These are phyloP conservation scores for Tanacetum coccineum DNA, from an alignment of 129 eudicot genomes.

Conservation along the genomic window DNA sequence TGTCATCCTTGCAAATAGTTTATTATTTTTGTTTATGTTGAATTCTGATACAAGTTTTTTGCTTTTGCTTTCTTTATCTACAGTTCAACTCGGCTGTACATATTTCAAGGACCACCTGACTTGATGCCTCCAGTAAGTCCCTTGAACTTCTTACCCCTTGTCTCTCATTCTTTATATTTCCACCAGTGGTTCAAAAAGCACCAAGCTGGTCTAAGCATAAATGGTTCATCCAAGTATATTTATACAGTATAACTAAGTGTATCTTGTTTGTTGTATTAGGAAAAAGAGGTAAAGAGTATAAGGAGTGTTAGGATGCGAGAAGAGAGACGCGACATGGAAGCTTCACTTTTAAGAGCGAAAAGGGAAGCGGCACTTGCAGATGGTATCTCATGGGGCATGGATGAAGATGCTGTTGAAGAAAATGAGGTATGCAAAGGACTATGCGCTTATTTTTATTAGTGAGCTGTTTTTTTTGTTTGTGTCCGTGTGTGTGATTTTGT, in stretches of 20 bases:
- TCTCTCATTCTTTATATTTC: no score
- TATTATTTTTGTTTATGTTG: background rate
- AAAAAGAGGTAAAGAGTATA: conserved; percentile 58
- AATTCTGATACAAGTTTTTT: conserved; percentile 7
- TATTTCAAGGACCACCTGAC: conserved; percentile 90
- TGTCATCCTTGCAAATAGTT: background rate
- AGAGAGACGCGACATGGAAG: conserved; percentile 86
- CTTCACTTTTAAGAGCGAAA: conserved; percentile 86
- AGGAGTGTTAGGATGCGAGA: conserved; percentile 40
- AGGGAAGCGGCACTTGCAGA: conserved; percentile 86
- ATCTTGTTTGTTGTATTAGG: conserved; percentile 46
- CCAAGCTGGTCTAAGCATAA: no score
- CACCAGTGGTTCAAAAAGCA: no score
- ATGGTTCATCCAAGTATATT: no score
- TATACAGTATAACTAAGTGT: no score
- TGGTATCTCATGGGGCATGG: conserved; percentile 99
- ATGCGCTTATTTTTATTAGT: no score
- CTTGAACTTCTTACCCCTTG: conserved; percentile 2
- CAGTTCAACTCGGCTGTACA: conserved; percentile 90
- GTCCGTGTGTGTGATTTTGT: background rate
- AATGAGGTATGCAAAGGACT: conserved; percentile 53
- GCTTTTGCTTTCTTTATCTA: background rate
- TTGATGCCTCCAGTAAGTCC: conserved; percentile 84
- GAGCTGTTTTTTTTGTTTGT: no score
- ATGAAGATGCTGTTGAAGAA: conserved; percentile 97